Conservation (phyloP, 1,139 yeast genomes). For the Magnusiomyces suaveolens region DNA sequence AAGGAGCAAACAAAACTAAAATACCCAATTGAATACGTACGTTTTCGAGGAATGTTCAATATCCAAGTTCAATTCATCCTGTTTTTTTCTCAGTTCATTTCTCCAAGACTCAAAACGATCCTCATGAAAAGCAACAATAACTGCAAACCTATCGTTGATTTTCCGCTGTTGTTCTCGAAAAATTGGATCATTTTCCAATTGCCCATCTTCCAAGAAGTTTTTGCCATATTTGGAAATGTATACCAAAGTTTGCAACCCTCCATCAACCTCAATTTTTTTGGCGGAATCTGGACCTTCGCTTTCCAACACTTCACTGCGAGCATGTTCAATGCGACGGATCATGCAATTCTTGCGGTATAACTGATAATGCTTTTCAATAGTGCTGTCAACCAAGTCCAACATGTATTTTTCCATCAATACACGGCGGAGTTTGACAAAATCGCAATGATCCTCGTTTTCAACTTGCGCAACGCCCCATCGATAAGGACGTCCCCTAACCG, state of each 20-base stretch:
- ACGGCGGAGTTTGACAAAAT: conserved; percentile 47
- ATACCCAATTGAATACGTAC: not conserved
- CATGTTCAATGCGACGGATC: conserved; percentile 54
- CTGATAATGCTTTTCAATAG: conserved; percentile 76
- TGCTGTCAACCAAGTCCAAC: conserved; percentile 68
- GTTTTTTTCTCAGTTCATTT: conserved; percentile 45
- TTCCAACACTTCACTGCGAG: conserved; percentile 39
- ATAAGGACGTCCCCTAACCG: conserved; percentile 56
- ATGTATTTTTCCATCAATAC: conserved; percentile 56
- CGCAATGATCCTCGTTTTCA: conserved; percentile 58
- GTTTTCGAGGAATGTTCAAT: conserved; percentile 32
- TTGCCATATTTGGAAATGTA: conserved; percentile 37
- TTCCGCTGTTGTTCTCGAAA: conserved; percentile 39
- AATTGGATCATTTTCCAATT: conserved; percentile 40
- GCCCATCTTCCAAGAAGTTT: conserved; percentile 34
- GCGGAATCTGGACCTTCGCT: conserved; percentile 19
- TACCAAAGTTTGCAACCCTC: conserved; percentile 31
- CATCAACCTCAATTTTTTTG: conserved; percentile 20
- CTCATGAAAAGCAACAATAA: conserved; percentile 46
- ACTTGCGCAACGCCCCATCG: conserved; percentile 69
- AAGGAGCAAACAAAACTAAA: not conserved
- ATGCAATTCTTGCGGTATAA: conserved; percentile 65
- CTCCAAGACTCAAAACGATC: conserved; percentile 60
- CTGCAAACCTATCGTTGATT: conserved; percentile 42
- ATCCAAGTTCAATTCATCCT: conserved; percentile 47